phyloP scores from a whole-genome alignment of 2,329 filamentous ascomycete species.

The Grosmannia huntii region DNA sequence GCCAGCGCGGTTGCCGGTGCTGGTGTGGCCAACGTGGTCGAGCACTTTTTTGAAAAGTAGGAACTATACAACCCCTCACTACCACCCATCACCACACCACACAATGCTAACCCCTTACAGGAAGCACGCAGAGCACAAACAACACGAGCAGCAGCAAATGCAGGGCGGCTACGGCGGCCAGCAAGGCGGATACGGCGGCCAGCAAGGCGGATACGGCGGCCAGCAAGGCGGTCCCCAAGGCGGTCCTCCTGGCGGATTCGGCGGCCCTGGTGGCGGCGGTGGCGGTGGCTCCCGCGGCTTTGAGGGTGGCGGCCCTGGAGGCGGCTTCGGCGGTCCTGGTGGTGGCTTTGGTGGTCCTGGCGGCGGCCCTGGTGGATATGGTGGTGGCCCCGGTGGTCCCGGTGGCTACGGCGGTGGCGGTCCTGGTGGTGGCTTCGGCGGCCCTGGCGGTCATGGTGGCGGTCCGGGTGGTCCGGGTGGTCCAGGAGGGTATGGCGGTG shows the following conservation, averaged over 20 bases:
- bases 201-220: neutral
- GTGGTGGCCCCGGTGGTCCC: neutral
- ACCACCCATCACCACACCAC: too few species aligned
- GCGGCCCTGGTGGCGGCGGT: neutral
- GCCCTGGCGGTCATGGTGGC: neutral
- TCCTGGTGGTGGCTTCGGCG: neutral
- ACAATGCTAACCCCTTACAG: neutral
- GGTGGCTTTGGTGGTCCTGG: neutral
- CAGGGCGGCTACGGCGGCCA: neutral
- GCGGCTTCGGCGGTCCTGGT: neutral
- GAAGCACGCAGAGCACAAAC: neutral
- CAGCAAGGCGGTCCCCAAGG: neutral
- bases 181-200: neutral
- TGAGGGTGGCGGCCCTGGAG: neutral
- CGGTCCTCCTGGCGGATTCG: slow-evolving; percentile 1
- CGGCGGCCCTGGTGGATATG: neutral
- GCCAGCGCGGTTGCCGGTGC: slow-evolving; percentile 39
- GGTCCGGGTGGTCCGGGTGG: neutral
- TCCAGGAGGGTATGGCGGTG: neutral
- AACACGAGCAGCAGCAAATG: neutral
- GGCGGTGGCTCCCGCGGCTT: neutral
- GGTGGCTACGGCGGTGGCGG: neutral
- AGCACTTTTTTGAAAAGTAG: slow-evolving; percentile 20
- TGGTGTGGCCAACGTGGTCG: slow-evolving; percentile 39
- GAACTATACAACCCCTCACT: neutral